These are phyloP conservation scores for Aphanoascus verrucosus DNA, from an alignment of 2,329 filamentous ascomycete genomes.

Conservation along the genomic window DNA sequence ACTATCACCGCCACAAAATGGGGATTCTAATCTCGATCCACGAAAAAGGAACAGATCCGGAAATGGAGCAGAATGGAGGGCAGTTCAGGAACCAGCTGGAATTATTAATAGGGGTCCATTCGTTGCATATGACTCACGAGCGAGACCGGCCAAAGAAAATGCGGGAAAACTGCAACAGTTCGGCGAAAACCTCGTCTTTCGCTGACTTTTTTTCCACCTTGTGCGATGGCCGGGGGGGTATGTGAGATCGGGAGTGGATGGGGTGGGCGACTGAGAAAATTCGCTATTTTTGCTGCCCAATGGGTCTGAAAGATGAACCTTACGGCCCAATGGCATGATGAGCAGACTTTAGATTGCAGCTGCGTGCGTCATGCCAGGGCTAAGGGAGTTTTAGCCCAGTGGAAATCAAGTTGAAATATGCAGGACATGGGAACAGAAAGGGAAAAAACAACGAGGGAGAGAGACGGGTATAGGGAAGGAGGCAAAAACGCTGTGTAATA, in stretches of 20 bases:
- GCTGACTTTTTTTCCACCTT: background rate
- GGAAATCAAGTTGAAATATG: background rate
- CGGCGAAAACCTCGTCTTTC: background rate
- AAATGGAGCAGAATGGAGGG: no score
- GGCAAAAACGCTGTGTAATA: background rate
- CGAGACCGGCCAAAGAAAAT: conserved; percentile 1
- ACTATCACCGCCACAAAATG: no score
- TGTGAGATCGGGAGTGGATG: background rate
- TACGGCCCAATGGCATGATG: conserved; percentile 9
- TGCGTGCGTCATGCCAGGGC: conserved; percentile 12
- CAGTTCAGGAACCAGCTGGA: conserved; percentile 1
- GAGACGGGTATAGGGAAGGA: background rate
- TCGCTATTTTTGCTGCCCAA: conserved; percentile 11
- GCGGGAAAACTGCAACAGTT: background rate
- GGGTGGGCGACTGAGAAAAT: background rate
- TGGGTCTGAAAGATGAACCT: conserved; percentile 6
- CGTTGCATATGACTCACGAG: conserved; percentile 1
- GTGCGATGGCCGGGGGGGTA: background rate
- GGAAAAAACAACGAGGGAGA: background rate
- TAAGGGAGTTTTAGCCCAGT: background rate
- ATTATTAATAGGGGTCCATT: background rate
- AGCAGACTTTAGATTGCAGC: conserved; percentile 2
- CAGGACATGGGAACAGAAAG: background rate
- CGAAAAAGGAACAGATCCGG: no score
- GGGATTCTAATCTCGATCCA: no score